Percentiles rank a stretch among this genome's conserved stretches.
Evolutionary conservation across 202 grass and related monocot genomes (phyloP).

Genomic region (Elaeis oleifera): DNA sequence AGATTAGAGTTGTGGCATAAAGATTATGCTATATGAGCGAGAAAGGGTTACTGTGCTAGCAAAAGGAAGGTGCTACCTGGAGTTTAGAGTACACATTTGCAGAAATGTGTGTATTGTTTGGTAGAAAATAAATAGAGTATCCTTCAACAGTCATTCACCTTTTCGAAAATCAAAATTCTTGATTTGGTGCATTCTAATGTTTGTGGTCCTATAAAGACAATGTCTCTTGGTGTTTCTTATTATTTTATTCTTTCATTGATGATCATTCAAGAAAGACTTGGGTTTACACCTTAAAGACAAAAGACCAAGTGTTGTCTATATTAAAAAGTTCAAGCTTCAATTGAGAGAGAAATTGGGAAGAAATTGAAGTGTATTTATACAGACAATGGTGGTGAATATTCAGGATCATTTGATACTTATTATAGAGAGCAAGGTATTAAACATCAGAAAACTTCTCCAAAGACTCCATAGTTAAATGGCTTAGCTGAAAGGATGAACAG

Average conservation of each 20-base stretch:
- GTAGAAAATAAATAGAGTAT: background rate
- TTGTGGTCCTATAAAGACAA: background rate
- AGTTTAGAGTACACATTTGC: background rate
- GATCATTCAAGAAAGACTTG: background rate
- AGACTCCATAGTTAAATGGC: background rate
- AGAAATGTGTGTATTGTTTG: background rate
- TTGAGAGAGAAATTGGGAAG: background rate
- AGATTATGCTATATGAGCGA: too few relatives aligned
- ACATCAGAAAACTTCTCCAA: background rate
- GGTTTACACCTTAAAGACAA: conserved; percentile 2
- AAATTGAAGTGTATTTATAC: background rate
- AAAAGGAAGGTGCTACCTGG: too few relatives aligned
- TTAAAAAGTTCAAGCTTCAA: background rate
- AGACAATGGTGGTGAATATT: conserved; percentile 1
- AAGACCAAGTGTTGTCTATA: background rate
- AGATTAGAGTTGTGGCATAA: too few relatives aligned
- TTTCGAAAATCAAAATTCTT: background rate
- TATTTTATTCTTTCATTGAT: conserved; percentile 17
- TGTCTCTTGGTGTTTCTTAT: background rate
- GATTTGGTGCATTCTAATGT: background rate
- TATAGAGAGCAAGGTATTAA: background rate
- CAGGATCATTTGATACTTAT: background rate
- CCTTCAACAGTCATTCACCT: background rate
- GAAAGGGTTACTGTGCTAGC: too few relatives aligned
- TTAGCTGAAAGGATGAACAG: too few relatives aligned